Evolutionary conservation across 1,284 basidiomycete species (phyloP).

Genomic region (Malassezia arunalokei): DNA sequence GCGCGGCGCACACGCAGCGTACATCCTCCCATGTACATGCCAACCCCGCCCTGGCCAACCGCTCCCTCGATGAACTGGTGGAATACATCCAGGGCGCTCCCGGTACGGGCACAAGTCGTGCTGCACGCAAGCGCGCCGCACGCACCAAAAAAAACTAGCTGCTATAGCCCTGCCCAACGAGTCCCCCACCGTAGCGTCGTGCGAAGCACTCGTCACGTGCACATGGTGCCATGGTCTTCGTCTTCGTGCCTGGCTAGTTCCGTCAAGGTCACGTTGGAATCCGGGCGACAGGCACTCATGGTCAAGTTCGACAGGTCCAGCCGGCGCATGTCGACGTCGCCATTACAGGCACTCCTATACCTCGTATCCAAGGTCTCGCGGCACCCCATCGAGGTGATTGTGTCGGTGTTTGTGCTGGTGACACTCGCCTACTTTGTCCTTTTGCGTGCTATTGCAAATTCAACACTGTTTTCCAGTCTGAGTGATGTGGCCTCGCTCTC

Average conservation of each 20-base stretch:
- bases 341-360: neutral
- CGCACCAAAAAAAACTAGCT: neutral
- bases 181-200: no score
- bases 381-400: conserved; percentile 64
- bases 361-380: conserved; percentile 22
- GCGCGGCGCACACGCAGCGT: neutral
- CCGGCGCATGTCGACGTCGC: neutral
- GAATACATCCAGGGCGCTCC: conserved; percentile 34
- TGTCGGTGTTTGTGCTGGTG: conserved; percentile 69
- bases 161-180: no score
- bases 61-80: conserved; percentile 37
- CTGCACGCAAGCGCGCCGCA: conserved; percentile 8
- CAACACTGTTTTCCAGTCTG: conserved; percentile 48
- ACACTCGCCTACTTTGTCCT: conserved; percentile 86
- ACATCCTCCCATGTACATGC: conserved; percentile 1
- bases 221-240: neutral
- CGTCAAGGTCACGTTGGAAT: no score
- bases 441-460: conserved; percentile 64
- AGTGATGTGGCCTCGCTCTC: conserved; percentile 16
- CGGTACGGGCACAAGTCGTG: conserved; percentile 2
- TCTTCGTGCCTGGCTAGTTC: neutral
- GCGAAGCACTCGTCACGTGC: neutral
- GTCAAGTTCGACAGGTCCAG: no score
- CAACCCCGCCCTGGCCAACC: conserved; percentile 5
- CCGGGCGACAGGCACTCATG: no score